Evolutionary conservation across 2,329 filamentous ascomycete genomes (phyloP).

Genomic region (Exophiala dermatitidis): DNA sequence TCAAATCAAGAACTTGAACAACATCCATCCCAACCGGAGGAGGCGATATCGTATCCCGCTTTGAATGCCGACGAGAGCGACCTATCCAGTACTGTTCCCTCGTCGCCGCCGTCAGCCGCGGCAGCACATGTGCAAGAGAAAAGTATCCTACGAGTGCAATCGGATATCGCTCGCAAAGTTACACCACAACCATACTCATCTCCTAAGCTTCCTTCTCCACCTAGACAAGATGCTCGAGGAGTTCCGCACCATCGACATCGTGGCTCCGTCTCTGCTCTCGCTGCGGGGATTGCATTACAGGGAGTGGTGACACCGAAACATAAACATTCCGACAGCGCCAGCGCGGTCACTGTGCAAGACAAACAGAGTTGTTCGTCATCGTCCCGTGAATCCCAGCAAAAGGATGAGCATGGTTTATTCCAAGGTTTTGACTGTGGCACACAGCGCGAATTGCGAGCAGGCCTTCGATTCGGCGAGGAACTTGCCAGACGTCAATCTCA

Average conservation of each 20-base stretch:
- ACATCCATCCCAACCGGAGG: background rate
- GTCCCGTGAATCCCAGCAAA: background rate
- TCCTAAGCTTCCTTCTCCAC: conserved; percentile 25
- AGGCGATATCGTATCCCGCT: background rate
- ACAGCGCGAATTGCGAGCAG: conserved; percentile 36
- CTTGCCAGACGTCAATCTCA: conserved; percentile 34
- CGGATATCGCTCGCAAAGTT: conserved; percentile 18
- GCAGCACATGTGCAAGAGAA: conserved; percentile 7
- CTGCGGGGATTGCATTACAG: conserved; percentile 20
- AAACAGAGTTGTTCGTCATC: conserved; percentile 7
- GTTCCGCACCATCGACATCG: conserved; percentile 17
- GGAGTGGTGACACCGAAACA: conserved; percentile 20
- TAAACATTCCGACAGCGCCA: conserved; percentile 6
- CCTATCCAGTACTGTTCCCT: conserved; percentile 24
- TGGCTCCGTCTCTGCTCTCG: conserved; percentile 15
- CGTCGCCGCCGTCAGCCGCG: conserved; percentile 15
- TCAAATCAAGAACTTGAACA: background rate
- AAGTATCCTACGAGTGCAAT: conserved; percentile 11
- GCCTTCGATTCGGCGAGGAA: conserved; percentile 38
- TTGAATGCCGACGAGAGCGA: conserved; percentile 22
- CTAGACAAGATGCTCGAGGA: conserved; percentile 26
- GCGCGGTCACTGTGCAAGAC: conserved; percentile 6
- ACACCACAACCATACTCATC: conserved; percentile 24
- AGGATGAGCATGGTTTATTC: conserved; percentile 13
- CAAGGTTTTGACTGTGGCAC: conserved; percentile 34